Conservation (phyloP, 768 basidiomycete genomes). For the Lentinula raphanica region DNA sequence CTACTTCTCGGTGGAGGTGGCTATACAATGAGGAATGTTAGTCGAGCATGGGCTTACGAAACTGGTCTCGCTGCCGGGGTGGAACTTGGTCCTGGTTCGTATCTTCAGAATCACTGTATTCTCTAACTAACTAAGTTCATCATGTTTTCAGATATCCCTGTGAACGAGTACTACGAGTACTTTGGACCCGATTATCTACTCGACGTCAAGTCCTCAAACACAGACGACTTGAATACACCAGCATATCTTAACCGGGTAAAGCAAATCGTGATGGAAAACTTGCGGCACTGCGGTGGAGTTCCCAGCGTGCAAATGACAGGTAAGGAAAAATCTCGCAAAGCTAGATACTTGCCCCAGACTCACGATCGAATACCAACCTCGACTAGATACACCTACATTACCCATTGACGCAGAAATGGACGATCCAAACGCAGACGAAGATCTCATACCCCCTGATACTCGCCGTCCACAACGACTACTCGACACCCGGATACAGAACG, state of each 20-base stretch:
- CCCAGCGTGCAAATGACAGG: slow-evolving; percentile 92
- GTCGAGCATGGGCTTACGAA: slow-evolving; percentile 96
- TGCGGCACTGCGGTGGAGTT: slow-evolving; percentile 80
- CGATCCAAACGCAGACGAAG: slow-evolving; percentile 78
- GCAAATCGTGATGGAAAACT: slow-evolving; percentile 85
- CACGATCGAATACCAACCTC: not conserved
- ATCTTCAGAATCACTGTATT: slow-evolving; percentile 4
- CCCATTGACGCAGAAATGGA: slow-evolving; percentile 85
- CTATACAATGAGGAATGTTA: slow-evolving; percentile 97
- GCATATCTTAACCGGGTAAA: slow-evolving; percentile 93
- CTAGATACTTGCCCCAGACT: not conserved
- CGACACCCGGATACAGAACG: slow-evolving; percentile 76
- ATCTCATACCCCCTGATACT: slow-evolving; percentile 70
- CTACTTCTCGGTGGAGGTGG: slow-evolving; percentile 94
- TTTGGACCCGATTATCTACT: slow-evolving; percentile 97
- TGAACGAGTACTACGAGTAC: slow-evolving; percentile 99
- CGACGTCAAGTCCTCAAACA: slow-evolving; percentile 91
- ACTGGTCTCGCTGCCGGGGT: slow-evolving; percentile 98
- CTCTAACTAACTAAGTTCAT: not conserved
- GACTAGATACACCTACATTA: slow-evolving; percentile 72
- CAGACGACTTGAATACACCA: slow-evolving; percentile 90
- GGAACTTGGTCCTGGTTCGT: slow-evolving; percentile 76
- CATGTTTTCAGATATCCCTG: slow-evolving; percentile 74
- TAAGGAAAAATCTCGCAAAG: slow-evolving; percentile 25
- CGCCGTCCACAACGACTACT: slow-evolving; percentile 72